A percentile compares a stretch with the other conserved stretches of the same genome.
These are phyloP conservation scores for Rubroshorea leprosula DNA, from an alignment of 345 rosid genomes.

Conservation along the genomic window DNA sequence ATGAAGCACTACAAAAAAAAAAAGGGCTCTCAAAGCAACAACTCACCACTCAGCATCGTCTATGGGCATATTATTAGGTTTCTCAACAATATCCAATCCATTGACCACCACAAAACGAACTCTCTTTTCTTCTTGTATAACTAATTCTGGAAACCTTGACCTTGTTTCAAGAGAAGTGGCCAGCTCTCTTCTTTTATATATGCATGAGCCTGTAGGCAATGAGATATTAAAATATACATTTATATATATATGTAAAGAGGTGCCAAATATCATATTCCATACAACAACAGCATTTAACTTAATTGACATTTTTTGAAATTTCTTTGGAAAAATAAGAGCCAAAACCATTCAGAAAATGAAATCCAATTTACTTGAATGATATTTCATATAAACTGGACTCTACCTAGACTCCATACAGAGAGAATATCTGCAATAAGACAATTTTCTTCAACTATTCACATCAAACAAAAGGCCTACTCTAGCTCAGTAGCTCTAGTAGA, in stretches of 20 bases:
- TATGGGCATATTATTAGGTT: slow-evolving; percentile 49
- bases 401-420: background rate
- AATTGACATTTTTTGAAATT: background rate
- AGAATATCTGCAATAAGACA: background rate
- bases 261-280: background rate
- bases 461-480: background rate
- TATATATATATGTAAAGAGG: slow-evolving; percentile 2
- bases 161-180: slow-evolving; percentile 92
- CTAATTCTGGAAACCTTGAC: slow-evolving; percentile 90
- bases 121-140: slow-evolving; percentile 88
- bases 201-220: slow-evolving; percentile 45
- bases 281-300: background rate
- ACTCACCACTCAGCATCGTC: slow-evolving; percentile 89
- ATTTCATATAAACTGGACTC: background rate
- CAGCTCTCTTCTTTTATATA: slow-evolving; percentile 86
- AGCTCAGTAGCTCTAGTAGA: background rate
- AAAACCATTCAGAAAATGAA: background rate
- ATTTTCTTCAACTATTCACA: background rate
- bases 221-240: background rate
- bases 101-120: slow-evolving; percentile 92
- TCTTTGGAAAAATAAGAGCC: background rate
- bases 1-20: background rate
- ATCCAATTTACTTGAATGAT: background rate
- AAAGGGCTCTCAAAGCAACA: background rate
- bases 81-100: slow-evolving; percentile 90